Evolutionary conservation across 768 basidiomycete genomes (phyloP), one percentile per base, ranked within the genome.

Genomic region (Pleurotus tuoliensis): DNA sequence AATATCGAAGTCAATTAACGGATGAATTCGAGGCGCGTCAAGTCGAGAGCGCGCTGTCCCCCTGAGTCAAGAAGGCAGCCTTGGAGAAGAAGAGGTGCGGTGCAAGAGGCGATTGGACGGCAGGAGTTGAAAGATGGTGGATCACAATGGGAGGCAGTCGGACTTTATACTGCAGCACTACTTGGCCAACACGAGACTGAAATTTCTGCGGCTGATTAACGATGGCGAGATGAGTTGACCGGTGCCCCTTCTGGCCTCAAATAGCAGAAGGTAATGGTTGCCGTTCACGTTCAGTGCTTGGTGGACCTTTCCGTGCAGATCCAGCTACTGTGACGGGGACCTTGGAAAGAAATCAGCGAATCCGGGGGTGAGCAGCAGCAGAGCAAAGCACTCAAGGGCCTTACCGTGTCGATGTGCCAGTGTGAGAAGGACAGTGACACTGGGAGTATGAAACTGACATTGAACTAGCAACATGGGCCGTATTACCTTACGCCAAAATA

Each of bases 1-100:
- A 47, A 56, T 18, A 39, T 15, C 11, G 60, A 56, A 39, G 63
- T 27, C 34, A 66, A 56, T 46, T 58, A 64, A 60, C 65, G 63
- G 39, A 65, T 57, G 27, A 55, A 58, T 57, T 64, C 61, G 18
- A 40, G 39, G 51, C 37, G 51, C 34, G 48, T 50, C n/a, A 13
- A 53, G 51, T n/a, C 22, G 39, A 20, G 9, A 18, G 18, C 39
- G 7, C 51, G 22, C 49, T n/a, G 16, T 34, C 37, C 51, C 51
- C 51, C 51, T 53, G 51, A 53, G 51, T 41, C 20, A 39, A 34
- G 51, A 53, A 53, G 51, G 51, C 12, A 8, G 15, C 24, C 15
- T 16, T 38, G 34, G 48, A 37, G 38, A 38, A 53, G 51, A 53
- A 53, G 51, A 52, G 51, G 51, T 9, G 34, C 39, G 39, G 41